Evolutionary conservation across 208 protist genomes (phyloP), one percentile per base, ranked within the genome.

Genomic region (Crithidia thermophila): DNA sequence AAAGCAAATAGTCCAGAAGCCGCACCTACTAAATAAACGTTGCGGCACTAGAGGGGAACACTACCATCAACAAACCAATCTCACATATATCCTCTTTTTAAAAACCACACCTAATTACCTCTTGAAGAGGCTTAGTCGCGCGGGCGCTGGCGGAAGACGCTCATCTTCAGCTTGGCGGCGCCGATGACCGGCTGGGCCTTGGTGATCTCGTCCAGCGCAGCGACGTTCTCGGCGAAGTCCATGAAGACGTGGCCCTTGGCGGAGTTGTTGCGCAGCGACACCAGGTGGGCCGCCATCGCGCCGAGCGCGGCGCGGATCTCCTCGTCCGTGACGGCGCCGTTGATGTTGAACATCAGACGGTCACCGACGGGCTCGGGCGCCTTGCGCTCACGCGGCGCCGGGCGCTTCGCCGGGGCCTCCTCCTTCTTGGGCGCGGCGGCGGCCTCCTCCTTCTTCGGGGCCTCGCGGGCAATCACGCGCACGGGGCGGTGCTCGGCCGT

Each of bases 261-360:
- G 11, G 85, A 91, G 75, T 87, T 82, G 79, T 95, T 93, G 66
- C 90, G 90, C 46, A 95, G 85, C 3, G 90, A 95, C 11, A 92
- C 81, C 37, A 95, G 72, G 70, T 78, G 75, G 16, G 72, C 37
- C 18, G 74, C 75, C 39, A 90, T 34, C 7, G 72, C 28, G 6
- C 90, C 87, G 31, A 95, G 75, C 6, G 90, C 87, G 7, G 62
- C 53, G 50, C 79, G 77, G 69, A 95, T 85, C 65, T 95, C 90
- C 7, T 93, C 83, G 57, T 95, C 90, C n/a, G 78, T 90, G 28
- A 92, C 85, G 27, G 55, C 18, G 45, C 74, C 66, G 31, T 79
- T 77, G 57, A 84, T 90, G 67, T 82, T 93, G 82, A 95, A 93
- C 85, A 95, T 91, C 52, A 93, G 76, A 53, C 87, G 86, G 63